Base-by-base conservation (phyloP, 805 yeast species). In the Sugiyamaella smithiae region DNA sequence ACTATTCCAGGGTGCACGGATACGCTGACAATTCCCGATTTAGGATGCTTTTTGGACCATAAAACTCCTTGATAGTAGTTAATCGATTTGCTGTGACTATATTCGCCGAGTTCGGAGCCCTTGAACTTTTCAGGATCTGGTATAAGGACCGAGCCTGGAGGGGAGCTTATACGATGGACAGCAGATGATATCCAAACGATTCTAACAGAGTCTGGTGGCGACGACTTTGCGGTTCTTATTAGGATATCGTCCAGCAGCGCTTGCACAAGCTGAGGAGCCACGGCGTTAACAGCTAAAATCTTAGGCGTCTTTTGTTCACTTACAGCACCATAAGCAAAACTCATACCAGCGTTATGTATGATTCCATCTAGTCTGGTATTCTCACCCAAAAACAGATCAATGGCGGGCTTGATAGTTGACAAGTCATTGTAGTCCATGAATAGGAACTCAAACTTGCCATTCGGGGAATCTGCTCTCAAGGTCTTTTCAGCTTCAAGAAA, bases 231-330 rank as follows among this genome's bases (percentile, higher is more conserved):
- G 2, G 74, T 61, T 22, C 62, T 56, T 20, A 65, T 48, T 19
- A 77, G 50, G 2, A 71, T 50, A 5, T 75, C 74, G 16, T 62
- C 65, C 41, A 74, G 56, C 19, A 65, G 56, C 48, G 66, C 66
- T 49, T 74, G 70, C n/a, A 77, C 59, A 11, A 74, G 56, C 44
- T 67, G 72, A 24, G 75, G 75, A 1, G 74, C 81, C 14, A 77
- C 56, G 17, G 59, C 68, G 57, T 77, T 78, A 12, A 72, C 69
- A 7, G 77, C 81, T 33, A 75, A 58, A 43, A 72, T 76, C 32
- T 63, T 45, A 38, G 77, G 81, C 46, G 63, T 66, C 7, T 75
- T 77, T 60, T 77, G 78, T 3, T 56, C 51, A 2, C 78, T 67
- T 22, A 46, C 22, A 11, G 46, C 14, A 25, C 40, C 51, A n/a